Conservation (phyloP, 805 yeast species). For the Hanseniaspora thailandica region DNA sequence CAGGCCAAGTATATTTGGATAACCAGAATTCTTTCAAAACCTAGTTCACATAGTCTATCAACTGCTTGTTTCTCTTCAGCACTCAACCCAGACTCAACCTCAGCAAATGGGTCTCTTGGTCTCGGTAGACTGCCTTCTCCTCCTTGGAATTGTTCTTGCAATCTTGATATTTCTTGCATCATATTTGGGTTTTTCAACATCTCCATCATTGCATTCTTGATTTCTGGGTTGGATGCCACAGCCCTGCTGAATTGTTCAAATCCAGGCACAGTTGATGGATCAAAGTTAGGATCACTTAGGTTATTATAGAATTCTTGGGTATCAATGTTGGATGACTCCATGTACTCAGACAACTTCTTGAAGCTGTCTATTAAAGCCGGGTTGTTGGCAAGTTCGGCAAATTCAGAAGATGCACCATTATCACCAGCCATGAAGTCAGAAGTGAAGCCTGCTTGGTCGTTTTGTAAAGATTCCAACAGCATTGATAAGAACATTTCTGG, state of each 20-base stretch:
- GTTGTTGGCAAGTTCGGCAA: not conserved
- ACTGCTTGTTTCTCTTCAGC: conserved; percentile 85
- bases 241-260: conserved; percentile 6
- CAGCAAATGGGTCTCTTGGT: conserved; percentile 31
- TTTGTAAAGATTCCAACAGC: conserved; percentile 47
- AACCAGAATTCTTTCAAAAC: conserved; percentile 78
- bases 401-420: not conserved
- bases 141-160: conserved; percentile 32
- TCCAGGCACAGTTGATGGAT: conserved; percentile 10
- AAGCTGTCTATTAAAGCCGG: not conserved
- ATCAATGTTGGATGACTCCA: not conserved
- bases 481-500: conserved; percentile 82
- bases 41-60: conserved; percentile 76
- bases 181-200: conserved; percentile 5
- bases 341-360: not conserved
- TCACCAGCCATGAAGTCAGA: conserved; percentile 22
- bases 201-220: conserved; percentile 5
- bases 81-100: conserved; percentile 47
- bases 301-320: not conserved
- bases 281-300: conserved; percentile 7
- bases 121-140: conserved; percentile 23
- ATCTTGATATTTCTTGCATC: conserved; percentile 1
- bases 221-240: conserved; percentile 3
- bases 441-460: conserved; percentile 38
- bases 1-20: conserved; percentile 94